Conservation (phyloP, 257 asterid species). For the Solanum gandarillasii region DNA sequence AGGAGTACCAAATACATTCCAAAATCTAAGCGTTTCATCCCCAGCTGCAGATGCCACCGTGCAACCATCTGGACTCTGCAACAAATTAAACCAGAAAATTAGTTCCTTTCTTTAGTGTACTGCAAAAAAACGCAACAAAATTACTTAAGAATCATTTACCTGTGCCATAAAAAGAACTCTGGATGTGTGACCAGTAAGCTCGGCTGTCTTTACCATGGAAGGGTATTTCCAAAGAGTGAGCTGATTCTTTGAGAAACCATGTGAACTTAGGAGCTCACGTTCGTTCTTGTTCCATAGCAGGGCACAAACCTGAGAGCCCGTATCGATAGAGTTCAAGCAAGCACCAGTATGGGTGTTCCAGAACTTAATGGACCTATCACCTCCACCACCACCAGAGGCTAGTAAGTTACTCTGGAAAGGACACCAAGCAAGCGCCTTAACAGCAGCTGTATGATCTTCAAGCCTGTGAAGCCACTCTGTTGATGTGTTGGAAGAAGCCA, state of each 20-base stretch:
- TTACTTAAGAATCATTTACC: not conserved
- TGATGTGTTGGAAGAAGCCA: conserved; percentile 10
- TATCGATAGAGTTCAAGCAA: conserved; percentile 14
- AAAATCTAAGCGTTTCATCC: conserved; percentile 41
- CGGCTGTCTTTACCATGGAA: conserved; percentile 41
- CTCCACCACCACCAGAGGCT: conserved; percentile 21
- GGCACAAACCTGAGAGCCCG: conserved; percentile 17
- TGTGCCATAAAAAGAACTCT: conserved; percentile 52
- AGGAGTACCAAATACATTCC: conserved; percentile 53
- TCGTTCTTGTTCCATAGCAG: conserved; percentile 15
- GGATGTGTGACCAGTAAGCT: conserved; percentile 52
- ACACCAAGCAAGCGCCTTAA: conserved; percentile 30
- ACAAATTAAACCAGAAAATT: not conserved
- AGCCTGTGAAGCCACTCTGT: conserved; percentile 22
- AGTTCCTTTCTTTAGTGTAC: not conserved
- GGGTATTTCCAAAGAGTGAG: conserved; percentile 50
- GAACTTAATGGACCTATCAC: conserved; percentile 7
- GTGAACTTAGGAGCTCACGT: conserved; percentile 19
- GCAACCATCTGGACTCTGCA: conserved; percentile 55
- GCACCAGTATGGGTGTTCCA: conserved; percentile 21
- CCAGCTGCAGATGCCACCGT: conserved; percentile 61
- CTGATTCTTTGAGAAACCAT: conserved; percentile 45
- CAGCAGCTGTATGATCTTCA: conserved; percentile 22
- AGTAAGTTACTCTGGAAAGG: conserved; percentile 21
- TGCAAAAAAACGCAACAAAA: not conserved